Evolutionary conservation across 2,329 filamentous ascomycete genomes (phyloP), one percentile per base, ranked within the genome.

Genomic region (Fusarium graminum): DNA sequence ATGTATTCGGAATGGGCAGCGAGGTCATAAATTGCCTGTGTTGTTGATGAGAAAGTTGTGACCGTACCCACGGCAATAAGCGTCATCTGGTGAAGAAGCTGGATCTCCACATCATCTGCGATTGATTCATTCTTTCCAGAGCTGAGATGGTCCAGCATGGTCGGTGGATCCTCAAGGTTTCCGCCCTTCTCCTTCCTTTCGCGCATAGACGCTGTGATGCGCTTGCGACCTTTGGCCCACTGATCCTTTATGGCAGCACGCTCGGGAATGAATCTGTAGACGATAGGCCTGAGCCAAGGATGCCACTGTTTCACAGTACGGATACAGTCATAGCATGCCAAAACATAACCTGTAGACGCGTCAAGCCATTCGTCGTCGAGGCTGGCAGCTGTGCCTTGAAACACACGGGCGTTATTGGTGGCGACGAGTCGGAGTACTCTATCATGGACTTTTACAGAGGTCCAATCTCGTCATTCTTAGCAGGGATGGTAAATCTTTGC

Each of bases 1-100:
- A 70, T 53, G 34, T 61, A 68, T n/a, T 68, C 61, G 0, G 60
- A 54, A 10, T 65, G 45, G 5, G 67, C 45, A 1, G 62, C 68
- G n/a, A 70, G 67, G n/a, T 70, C 67, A 6, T 70, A 67, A 3
- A 70, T 68, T 2, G 63, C 56, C 7, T 70, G 68, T 1, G 66
- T 66, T 0, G 59, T 70, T 1, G 68, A 67, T 3, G 65, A 68
- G 9, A 58, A 66, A 0, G 64, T 70, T 3, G 67, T 70, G 1
- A 68, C 64, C 5, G 66, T 70, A 1, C 63, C 56, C 6, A 64
- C 68, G 11, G 60, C 61, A 13, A 64, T 64, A 4, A 64, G 8
- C 0, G 54, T 64, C 59, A 64, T 59, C 4, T 64, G 61, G 13
- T 64, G 53, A 3, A 59, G 11, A 2, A 64, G 11, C 8, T 64